Base-by-base conservation (phyloP, 345 rosid genomes). In the Anacardium occidentale region DNA sequence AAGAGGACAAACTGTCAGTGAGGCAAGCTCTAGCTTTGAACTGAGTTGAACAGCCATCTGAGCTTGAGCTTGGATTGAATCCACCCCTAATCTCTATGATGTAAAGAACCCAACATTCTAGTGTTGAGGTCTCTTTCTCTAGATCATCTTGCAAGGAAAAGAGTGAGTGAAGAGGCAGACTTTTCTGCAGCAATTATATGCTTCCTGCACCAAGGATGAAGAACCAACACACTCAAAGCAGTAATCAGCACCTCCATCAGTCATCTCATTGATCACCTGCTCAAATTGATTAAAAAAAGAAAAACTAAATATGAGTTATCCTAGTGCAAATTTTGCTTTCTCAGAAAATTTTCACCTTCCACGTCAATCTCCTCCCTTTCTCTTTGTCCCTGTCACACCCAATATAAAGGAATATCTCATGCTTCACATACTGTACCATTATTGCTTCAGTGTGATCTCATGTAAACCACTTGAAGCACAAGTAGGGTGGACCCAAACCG, bases 191-290 rank as follows among this genome's bases (percentile, higher is more conserved):
- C 82, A 83, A 72, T 87, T 86, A 75, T 83, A 88, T 66, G 95
- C 93, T 81, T 91, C 90, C 2, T 82, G 83, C 71, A 88, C 87
- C 66, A 90, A 50, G 44, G 85, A 81, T 65, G 86, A 71, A 66
- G 72, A 17, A 62, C 95, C 97, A 67, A 87, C 92, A 61, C 95
- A 88, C 66, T 92, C 97, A 56, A 92, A 90, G 80, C 95, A 88
- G 68, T 90, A 87, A 75, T 92, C 97, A 55, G 97, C 97, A 44
- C 95, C 91, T 18, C 90, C 93, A 69, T 62, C 76, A 14, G 95
- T 92, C 88, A 92, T 88, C 75, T 90, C 93, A n/a, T 59, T 81
- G 70, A 92, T 81, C 74, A 83, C 83, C 84, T 82, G 79, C 22
- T 68, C 69, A 62, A 21, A 22, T 34, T 21, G 29, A n/a, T 53